These are phyloP conservation scores for Fusarium zealandicum DNA, from an alignment of 2,329 filamentous ascomycete genomes.

Conservation along the genomic window DNA sequence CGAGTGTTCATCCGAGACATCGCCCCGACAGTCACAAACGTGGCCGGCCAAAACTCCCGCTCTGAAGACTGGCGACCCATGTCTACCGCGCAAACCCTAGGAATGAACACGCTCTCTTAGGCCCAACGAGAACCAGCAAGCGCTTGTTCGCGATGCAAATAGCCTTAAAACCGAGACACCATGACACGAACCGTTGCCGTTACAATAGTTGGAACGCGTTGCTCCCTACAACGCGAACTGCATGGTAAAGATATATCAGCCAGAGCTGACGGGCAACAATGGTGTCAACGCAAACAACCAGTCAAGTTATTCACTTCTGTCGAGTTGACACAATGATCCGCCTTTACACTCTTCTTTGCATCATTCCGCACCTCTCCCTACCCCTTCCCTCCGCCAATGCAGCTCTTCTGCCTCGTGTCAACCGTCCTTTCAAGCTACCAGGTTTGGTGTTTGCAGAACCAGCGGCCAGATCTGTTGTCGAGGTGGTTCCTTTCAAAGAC, in stretches of 20 bases:
- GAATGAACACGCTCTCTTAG: constrained; percentile 26
- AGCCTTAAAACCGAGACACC: constrained; percentile 31
- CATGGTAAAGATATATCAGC: constrained; percentile 32
- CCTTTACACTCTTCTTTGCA: constrained; percentile 31
- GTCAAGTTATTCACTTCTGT: constrained; percentile 4
- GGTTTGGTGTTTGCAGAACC: constrained; percentile 15
- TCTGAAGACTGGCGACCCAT: background rate
- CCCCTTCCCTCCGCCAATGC: constrained; percentile 14
- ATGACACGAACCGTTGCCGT: constrained; percentile 30
- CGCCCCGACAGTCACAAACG: background rate
- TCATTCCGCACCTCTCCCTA: constrained; percentile 21
- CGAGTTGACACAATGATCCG: constrained; percentile 34
- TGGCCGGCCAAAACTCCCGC: background rate
- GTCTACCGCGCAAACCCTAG: background rate
- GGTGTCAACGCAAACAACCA: background rate
- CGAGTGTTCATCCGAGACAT: background rate
- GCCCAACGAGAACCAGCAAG: constrained; percentile 23
- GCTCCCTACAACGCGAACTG: constrained; percentile 40
- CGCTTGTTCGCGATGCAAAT: constrained; percentile 18
- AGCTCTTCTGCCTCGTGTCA: constrained; percentile 15
- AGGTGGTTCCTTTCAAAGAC: constrained; percentile 20
- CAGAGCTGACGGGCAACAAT: constrained; percentile 2
- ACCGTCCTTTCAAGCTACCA: constrained; percentile 13
- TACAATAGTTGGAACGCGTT: constrained; percentile 45
- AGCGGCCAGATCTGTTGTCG: constrained; percentile 4